Percentiles rank a stretch among this genome's conserved stretches.
Evolutionary conservation across 2,329 filamentous ascomycete species (phyloP).

Genomic region (Scolecobasidium constrictum): DNA sequence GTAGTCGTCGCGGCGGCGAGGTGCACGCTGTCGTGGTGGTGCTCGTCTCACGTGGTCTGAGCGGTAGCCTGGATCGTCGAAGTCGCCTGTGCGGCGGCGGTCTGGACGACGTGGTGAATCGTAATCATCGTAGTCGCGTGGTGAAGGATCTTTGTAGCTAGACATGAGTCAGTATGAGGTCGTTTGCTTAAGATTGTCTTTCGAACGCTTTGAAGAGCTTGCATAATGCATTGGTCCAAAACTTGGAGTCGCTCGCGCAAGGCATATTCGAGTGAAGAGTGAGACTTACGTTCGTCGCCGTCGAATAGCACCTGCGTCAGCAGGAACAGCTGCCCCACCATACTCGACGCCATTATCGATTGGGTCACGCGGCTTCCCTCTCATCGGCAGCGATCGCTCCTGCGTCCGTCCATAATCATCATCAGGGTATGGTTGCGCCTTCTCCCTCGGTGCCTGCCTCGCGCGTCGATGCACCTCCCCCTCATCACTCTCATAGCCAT

Average conservation of each 20-base stretch:
- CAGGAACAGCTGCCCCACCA: neutral
- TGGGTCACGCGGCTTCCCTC: neutral
- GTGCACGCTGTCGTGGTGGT: slow-evolving; percentile 10
- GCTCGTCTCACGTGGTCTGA: slow-evolving; percentile 6
- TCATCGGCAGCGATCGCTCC: neutral
- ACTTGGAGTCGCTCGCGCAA: no score
- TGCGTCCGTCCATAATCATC: slow-evolving; percentile 7
- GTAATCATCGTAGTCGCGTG: slow-evolving; percentile 8
- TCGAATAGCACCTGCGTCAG: neutral
- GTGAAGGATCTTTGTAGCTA: neutral
- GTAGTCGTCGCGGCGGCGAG: slow-evolving; percentile 10
- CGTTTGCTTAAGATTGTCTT: no score
- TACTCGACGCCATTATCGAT: neutral
- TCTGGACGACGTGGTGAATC: neutral
- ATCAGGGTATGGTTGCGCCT: slow-evolving; percentile 13
- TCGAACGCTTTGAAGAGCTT: no score
- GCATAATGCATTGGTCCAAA: no score
- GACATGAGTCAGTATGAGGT: no score
- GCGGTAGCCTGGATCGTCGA: slow-evolving; percentile 4
- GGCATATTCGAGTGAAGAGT: no score
- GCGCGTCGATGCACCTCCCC: slow-evolving; percentile 18
- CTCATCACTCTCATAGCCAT: slow-evolving; percentile 26
- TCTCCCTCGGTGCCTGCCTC: slow-evolving; percentile 9
- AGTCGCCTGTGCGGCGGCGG: neutral
- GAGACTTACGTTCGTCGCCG: slow-evolving; percentile 7